Evolutionary conservation across 1,284 basidiomycete species (phyloP).

Genomic region (Ustilago cynodontis): DNA sequence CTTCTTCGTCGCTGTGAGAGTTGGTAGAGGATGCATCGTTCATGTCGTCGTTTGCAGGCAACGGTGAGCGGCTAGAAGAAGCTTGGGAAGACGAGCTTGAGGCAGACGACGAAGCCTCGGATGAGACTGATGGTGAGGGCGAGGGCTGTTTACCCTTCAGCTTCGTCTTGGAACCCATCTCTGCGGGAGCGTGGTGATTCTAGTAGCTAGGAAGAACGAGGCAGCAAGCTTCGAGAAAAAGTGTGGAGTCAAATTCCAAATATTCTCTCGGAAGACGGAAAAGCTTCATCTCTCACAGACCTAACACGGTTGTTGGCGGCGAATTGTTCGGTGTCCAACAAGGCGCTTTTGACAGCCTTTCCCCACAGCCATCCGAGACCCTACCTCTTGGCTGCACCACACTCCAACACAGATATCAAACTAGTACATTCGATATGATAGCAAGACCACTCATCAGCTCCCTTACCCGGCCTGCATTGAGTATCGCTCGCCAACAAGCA

Average conservation of each 20-base stretch:
- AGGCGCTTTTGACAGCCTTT: conserved; percentile 1
- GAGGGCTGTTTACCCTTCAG: not conserved
- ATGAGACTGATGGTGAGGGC: not conserved
- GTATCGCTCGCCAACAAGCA: not conserved
- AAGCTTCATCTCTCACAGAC: not conserved
- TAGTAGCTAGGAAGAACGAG: not conserved
- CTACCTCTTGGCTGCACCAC: not conserved
- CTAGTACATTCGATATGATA: not conserved
- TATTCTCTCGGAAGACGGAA: conserved; percentile 29
- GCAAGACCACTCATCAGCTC: not conserved
- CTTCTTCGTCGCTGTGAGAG: conserved; percentile 3
- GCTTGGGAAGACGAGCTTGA: conserved; percentile 22
- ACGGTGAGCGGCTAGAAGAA: conserved; percentile 27
- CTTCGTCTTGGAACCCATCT: conserved; percentile 12
- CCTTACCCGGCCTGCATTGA: not conserved
- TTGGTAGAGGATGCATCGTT: not conserved
- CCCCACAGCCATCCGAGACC: not conserved
- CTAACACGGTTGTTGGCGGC: conserved; percentile 24
- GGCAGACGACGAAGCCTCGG: not conserved
- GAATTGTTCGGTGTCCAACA: conserved; percentile 23
- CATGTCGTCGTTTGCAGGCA: conserved; percentile 1
- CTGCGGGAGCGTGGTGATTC: not conserved
- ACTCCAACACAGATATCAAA: not conserved
- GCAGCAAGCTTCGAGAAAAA: conserved; percentile 1
- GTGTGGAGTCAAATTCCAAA: conserved; percentile 34